Evolutionary conservation across 106 monocot genomes (phyloP).

Genomic region (Dactylorhiza incarnata): DNA sequence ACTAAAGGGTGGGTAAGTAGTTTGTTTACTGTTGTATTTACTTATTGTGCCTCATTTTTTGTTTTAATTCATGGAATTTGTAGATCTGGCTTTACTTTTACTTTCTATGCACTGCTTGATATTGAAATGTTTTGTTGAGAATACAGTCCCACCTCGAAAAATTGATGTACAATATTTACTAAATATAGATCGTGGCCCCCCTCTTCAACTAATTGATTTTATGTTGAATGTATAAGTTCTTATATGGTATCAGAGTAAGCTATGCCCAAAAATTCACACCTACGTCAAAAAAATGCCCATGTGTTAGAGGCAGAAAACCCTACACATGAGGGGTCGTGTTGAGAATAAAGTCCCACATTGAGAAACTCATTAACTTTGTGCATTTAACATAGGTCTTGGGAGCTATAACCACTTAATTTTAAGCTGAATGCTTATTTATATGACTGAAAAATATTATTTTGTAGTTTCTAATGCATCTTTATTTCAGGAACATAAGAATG

Average conservation of each 20-base stretch:
- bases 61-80: neutral
- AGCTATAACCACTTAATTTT: neutral
- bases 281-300: too few relatives aligned
- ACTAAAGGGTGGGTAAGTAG: constrained; percentile 91
- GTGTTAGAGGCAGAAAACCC: too few relatives aligned
- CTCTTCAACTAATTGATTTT: too few relatives aligned
- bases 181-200: too few relatives aligned
- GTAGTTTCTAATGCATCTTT: constrained; percentile 4
- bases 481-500: constrained; percentile 53
- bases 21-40: neutral
- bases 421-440: neutral
- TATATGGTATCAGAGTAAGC: too few relatives aligned
- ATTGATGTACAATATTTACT: too few relatives aligned
- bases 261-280: too few relatives aligned
- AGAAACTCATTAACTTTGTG: neutral
- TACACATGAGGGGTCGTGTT: too few relatives aligned
- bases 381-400: neutral
- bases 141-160: too few relatives aligned
- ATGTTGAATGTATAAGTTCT: too few relatives aligned
- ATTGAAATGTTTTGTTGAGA: neutral
- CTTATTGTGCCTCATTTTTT: neutral
- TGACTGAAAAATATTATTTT: neutral
- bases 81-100: neutral
- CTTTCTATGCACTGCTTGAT: neutral
- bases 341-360: too few relatives aligned